Base-by-base conservation (phyloP, 345 rosid species). In the Lumnitzera racemosa region DNA sequence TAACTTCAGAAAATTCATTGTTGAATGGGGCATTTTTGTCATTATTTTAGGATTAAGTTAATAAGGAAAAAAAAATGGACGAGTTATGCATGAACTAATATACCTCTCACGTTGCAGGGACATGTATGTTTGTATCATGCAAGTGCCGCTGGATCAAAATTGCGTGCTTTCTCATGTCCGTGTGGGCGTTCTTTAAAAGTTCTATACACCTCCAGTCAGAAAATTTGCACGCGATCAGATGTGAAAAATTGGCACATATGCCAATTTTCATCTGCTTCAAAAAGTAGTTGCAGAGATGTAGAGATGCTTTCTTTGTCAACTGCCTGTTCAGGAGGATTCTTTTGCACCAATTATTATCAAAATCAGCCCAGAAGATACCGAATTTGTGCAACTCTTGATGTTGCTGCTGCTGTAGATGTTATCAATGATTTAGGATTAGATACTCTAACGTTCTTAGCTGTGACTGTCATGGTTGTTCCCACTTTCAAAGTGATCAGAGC, bases 391-490 rank as follows among this genome's bases (percentile, higher is more conserved):
- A 58, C 81, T 15, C 63, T 76, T 63, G 98, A 89, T 47, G 91
- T 92, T 59, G 89, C 91, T 36, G 53, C 67, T 73, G 98, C 96
- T 27, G 70, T 85, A 73, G 98, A 92, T 60, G 98, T 89, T 49
- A 83, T 92, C 73, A 92, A 92, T 55, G 98, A 92, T 81, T 80
- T 92, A 68, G 98, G 98, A 56, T 71, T 83, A 71, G 96, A 92
- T 85, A 89, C 98, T 61, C 74, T 92, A 72, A 92, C 96, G 12
- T 92, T 89, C 76, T 83, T 89, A 75, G 86, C 73, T 48, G 98
- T 92, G 64, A 92, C 98, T 53, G 96, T 92, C 52, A 65, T 86
- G 64, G 85, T 92, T 70, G 91, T 92, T 70, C 98, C 98, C 27
- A 85, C 75, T 23, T 87, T 92, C 91, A 85, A 80, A 86, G 52